These are phyloP conservation scores for Austroboletus rostrupii DNA, from an alignment of 1,284 basidiomycete species.

Conservation along the genomic window DNA sequence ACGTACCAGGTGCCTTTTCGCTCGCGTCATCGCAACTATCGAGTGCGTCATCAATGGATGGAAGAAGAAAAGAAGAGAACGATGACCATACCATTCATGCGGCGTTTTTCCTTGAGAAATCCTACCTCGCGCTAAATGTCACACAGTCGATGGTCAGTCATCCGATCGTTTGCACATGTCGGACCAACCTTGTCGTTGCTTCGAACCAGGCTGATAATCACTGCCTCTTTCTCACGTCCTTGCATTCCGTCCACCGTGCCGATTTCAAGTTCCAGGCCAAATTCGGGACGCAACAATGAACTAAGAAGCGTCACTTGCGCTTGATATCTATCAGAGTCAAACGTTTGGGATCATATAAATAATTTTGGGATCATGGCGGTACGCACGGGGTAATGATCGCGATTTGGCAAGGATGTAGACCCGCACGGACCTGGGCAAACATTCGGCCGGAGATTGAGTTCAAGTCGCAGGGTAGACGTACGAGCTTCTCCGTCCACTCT, in stretches of 20 bases:
- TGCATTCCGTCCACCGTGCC: slow-evolving; percentile 94
- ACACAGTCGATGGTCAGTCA: not conserved
- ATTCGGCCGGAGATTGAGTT: not conserved
- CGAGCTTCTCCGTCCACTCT: slow-evolving; percentile 77
- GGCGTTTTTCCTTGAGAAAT: slow-evolving; percentile 85
- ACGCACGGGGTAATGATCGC: slow-evolving; percentile 84
- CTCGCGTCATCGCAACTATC: slow-evolving; percentile 89
- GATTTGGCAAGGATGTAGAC: slow-evolving; percentile 73
- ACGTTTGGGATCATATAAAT: no score
- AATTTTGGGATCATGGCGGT: no score
- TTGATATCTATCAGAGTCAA: slow-evolving; percentile 61
- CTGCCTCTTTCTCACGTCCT: slow-evolving; percentile 87
- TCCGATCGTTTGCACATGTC: not conserved
- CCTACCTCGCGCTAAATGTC: slow-evolving; percentile 74
- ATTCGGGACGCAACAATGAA: slow-evolving; percentile 61
- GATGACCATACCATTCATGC: slow-evolving; percentile 69
- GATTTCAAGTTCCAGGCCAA: slow-evolving; percentile 76
- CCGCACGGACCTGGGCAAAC: slow-evolving; percentile 53
- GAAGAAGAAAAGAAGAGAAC: no score
- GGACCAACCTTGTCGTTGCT: slow-evolving; percentile 70
- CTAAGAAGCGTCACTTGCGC: slow-evolving; percentile 84
- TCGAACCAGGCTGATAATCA: slow-evolving; percentile 84
- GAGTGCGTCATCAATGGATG: not conserved
- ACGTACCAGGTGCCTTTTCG: slow-evolving; percentile 79
- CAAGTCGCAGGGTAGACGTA: slow-evolving; percentile 29